These are phyloP conservation scores for Andrographis paniculata DNA, from an alignment of 305 asterid species.

Conservation along the genomic window DNA sequence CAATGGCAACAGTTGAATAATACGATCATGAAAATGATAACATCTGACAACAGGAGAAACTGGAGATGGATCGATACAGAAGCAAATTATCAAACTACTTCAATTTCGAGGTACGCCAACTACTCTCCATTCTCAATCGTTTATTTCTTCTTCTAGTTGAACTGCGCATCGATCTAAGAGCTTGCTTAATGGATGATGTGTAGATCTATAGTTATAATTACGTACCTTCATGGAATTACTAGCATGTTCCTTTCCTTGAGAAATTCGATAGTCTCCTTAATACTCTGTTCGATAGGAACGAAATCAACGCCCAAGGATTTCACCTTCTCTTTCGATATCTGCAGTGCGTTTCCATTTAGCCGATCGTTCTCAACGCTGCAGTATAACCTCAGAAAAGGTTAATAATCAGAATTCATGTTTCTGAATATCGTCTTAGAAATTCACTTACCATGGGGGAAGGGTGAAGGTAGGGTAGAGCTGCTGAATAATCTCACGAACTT, in stretches of 20 bases:
- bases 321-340: slow-evolving; percentile 24
- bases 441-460: slow-evolving; percentile 17
- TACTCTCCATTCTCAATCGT: too few species aligned
- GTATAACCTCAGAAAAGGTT: neutral
- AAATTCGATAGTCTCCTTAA: slow-evolving; percentile 20
- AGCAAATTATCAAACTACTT: too few species aligned
- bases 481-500: slow-evolving; percentile 8
- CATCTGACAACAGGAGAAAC: neutral
- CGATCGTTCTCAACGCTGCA: neutral
- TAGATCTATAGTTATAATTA: too few species aligned
- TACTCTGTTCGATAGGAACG: slow-evolving; percentile 19
- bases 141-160: too few species aligned
- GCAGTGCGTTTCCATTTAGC: neutral
- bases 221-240: neutral
- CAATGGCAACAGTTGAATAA: slow-evolving; percentile 14
- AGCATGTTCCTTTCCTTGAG: slow-evolving; percentile 14
- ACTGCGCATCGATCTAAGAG: too few species aligned
- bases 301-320: slow-evolving; percentile 24
- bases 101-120: too few species aligned
- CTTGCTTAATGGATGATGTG: too few species aligned
- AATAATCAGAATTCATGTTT: neutral
- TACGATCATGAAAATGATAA: too few species aligned
- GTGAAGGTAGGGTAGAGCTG: slow-evolving; percentile 16
- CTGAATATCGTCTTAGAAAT: neutral
- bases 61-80: too few species aligned